Percentiles rank a stretch among this genome's conserved stretches.
These are phyloP conservation scores for Ramularia collo-cygni DNA, from an alignment of 2,329 filamentous ascomycete species.

Conservation along the genomic window DNA sequence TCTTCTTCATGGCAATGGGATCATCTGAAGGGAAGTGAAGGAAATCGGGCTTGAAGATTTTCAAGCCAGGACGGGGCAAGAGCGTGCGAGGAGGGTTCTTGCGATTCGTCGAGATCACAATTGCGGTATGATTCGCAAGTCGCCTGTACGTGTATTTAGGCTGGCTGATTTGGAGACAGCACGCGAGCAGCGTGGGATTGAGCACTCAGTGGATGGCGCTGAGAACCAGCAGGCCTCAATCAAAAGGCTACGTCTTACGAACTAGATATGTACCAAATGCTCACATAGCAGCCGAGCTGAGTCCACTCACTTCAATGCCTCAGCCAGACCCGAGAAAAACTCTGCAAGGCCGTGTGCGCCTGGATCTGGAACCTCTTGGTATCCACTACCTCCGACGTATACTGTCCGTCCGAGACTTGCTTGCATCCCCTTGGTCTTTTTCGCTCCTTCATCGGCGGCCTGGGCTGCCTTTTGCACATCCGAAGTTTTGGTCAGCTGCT, in stretches of 20 bases:
- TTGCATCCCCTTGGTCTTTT: slow-evolving; percentile 85
- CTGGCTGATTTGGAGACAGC: slow-evolving; percentile 2
- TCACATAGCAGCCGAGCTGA: not conserved
- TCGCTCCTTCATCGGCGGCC: slow-evolving; percentile 67
- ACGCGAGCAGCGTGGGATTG: not conserved
- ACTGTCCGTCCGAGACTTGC: slow-evolving; percentile 78
- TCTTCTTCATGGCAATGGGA: not conserved
- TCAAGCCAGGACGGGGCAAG: slow-evolving; percentile 3
- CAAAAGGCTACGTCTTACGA: slow-evolving; percentile 12
- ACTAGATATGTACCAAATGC: slow-evolving; percentile 10
- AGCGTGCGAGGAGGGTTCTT: slow-evolving; percentile 1
- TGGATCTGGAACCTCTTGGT: slow-evolving; percentile 66
- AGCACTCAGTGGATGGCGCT: not conserved
- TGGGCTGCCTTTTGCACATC: slow-evolving; percentile 66
- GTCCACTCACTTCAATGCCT: slow-evolving; percentile 35
- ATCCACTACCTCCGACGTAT: slow-evolving; percentile 72
- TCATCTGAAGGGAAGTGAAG: not conserved
- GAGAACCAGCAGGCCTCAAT: not conserved
- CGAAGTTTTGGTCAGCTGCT: slow-evolving; percentile 57
- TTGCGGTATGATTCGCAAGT: not conserved
- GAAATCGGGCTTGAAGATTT: too few relatives aligned
- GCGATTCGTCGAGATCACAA: not conserved
- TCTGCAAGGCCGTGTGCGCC: slow-evolving; percentile 72
- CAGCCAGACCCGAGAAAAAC: slow-evolving; percentile 73
- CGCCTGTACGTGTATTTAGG: not conserved